Evolutionary conservation across 306 rosid species (phyloP).

Genomic region (Acacia acuminata): DNA sequence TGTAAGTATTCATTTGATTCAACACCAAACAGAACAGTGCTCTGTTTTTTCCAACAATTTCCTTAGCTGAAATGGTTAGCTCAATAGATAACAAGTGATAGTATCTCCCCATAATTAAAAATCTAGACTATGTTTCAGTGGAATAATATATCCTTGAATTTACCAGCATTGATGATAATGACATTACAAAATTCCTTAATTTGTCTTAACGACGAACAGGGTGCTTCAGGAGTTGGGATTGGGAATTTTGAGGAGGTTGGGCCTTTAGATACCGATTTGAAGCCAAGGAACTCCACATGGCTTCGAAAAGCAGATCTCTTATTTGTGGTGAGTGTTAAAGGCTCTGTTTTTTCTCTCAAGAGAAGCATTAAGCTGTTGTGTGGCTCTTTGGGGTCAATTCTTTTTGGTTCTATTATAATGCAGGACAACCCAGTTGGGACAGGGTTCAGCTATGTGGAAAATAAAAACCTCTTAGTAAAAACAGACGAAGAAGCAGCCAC

Average conservation of each 20-base stretch:
- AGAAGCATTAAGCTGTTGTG: neutral
- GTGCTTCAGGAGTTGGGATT: slow-evolving; percentile 88
- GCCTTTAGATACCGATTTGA: slow-evolving; percentile 65
- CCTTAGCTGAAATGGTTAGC: neutral
- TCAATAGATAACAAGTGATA: neutral
- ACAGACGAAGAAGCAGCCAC: slow-evolving; percentile 77
- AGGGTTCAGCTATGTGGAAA: slow-evolving; percentile 87
- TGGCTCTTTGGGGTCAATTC: neutral
- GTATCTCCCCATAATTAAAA: neutral
- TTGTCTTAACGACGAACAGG: slow-evolving; percentile 38
- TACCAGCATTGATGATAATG: neutral
- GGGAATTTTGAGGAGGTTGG: slow-evolving; percentile 88
- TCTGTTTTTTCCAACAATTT: neutral
- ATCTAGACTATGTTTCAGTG: neutral
- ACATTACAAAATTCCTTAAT: neutral
- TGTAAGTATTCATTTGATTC: slow-evolving; percentile 43
- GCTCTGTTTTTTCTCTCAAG: neutral
- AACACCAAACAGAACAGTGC: neutral
- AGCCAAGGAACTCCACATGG: slow-evolving; percentile 81
- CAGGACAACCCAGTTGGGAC: slow-evolving; percentile 96
- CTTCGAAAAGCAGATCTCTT: slow-evolving; percentile 69
- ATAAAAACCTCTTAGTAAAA: slow-evolving; percentile 51
- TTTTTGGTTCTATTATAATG: neutral
- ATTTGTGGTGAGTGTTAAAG: slow-evolving; percentile 56
- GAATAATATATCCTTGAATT: neutral